Evolutionary conservation across 2,329 filamentous ascomycete genomes (phyloP).

Genomic region (Hypoxylon sp.): DNA sequence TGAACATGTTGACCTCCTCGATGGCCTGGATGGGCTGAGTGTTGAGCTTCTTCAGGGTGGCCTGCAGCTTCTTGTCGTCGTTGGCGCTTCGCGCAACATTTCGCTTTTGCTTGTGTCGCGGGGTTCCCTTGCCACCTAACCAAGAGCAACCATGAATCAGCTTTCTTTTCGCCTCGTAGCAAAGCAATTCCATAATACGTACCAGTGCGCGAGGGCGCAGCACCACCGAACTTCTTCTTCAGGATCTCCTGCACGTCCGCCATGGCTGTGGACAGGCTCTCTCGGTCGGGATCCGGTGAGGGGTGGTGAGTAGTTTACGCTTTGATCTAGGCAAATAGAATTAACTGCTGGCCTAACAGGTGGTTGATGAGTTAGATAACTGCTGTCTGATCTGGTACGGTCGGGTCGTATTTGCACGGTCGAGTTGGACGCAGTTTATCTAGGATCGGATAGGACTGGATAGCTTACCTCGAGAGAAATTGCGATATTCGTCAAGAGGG

Average conservation of each 20-base stretch:
- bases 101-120: slow-evolving; percentile 98
- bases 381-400: background rate
- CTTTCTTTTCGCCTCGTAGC: background rate
- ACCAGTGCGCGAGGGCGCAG: slow-evolving; percentile 47
- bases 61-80: slow-evolving; percentile 99
- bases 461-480: slow-evolving; percentile 32
- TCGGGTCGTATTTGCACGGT: background rate
- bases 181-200: slow-evolving; percentile 27
- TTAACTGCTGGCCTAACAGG: slow-evolving; percentile 7
- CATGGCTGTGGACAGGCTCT: slow-evolving; percentile 37
- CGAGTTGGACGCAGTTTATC: background rate
- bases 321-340: background rate
- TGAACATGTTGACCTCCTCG: slow-evolving; percentile 99
- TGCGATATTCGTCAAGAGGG: slow-evolving; percentile 29
- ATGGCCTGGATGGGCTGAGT: slow-evolving; percentile 99
- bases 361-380: background rate
- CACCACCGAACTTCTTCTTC: slow-evolving; percentile 48
- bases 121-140: slow-evolving; percentile 90
- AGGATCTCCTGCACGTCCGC: slow-evolving; percentile 56
- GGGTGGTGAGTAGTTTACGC: slow-evolving; percentile 11
- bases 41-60: slow-evolving; percentile 98
- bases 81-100: slow-evolving; percentile 89
- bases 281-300: slow-evolving; percentile 16
- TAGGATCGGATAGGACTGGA: background rate
- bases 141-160: slow-evolving; percentile 23